These are phyloP conservation scores for Clavulina sp. DNA, from an alignment of 768 basidiomycete species.

Conservation along the genomic window DNA sequence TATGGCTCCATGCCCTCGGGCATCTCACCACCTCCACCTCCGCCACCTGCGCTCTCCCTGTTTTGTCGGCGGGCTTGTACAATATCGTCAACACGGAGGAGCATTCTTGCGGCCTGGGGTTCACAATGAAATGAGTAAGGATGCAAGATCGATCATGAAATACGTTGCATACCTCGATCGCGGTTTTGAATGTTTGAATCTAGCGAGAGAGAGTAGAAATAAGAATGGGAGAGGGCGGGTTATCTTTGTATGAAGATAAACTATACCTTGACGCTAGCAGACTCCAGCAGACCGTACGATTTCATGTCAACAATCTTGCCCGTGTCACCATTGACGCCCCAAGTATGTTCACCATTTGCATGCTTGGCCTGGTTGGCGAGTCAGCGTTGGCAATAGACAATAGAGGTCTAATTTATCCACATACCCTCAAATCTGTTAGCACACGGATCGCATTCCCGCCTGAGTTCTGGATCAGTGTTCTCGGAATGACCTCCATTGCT, in stretches of 20 bases:
- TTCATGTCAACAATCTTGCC: conserved; percentile 97
- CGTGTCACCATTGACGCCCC: conserved; percentile 91
- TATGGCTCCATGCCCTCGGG: conserved; percentile 37
- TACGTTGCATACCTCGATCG: conserved; percentile 39
- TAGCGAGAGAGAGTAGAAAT: conserved; percentile 14
- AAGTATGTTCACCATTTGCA: conserved; percentile 74
- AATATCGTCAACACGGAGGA: conserved; percentile 86
- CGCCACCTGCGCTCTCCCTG: conserved; percentile 21
- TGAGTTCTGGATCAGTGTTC: conserved; percentile 86
- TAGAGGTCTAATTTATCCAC: conserved; percentile 15
- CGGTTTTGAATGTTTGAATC: conserved; percentile 94
- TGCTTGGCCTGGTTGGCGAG: conserved; percentile 61
- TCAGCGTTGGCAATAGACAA: conserved; percentile 1
- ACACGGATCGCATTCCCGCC: conserved; percentile 91
- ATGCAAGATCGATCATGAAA: not conserved
- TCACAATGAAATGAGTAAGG: conserved; percentile 14
- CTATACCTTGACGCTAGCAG: conserved; percentile 78
- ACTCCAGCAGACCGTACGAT: conserved; percentile 81
- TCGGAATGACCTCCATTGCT: conserved; percentile 92
- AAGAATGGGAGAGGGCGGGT: not conserved
- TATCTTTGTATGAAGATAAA: not conserved
- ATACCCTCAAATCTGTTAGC: conserved; percentile 78
- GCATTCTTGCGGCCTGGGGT: conserved; percentile 57
- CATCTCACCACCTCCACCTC: conserved; percentile 26
- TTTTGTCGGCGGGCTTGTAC: conserved; percentile 78